These are phyloP conservation scores for Aspergillus sp. DNA, from an alignment of 2,329 filamentous ascomycete genomes.

Conservation along the genomic window DNA sequence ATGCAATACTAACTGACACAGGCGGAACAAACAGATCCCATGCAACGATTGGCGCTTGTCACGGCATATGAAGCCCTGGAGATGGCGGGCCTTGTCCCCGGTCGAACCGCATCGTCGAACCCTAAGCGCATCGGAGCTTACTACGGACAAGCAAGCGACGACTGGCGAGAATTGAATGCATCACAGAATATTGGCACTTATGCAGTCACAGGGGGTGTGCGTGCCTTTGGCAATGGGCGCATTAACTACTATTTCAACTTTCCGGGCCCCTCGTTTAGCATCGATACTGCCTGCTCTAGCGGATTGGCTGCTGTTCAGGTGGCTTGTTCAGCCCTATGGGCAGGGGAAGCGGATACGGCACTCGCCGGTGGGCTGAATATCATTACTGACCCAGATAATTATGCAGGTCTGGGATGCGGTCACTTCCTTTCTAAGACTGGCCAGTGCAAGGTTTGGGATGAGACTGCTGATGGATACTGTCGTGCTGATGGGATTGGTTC, in stretches of 20 bases:
- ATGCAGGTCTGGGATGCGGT: constrained; percentile 65
- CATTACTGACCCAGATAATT: constrained; percentile 76
- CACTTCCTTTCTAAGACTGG: constrained; percentile 37
- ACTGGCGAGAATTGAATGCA: constrained; percentile 66
- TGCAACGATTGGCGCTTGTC: constrained; percentile 73
- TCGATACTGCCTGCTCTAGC: constrained; percentile 71
- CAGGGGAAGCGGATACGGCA: constrained; percentile 74
- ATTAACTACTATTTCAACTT: constrained; percentile 79
- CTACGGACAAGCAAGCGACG: constrained; percentile 69
- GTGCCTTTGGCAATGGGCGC: constrained; percentile 60
- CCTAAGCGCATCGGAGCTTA: constrained; percentile 65
- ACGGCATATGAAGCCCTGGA: constrained; percentile 80
- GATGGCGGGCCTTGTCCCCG: constrained; percentile 71
- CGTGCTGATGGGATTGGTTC: constrained; percentile 52
- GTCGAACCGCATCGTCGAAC: constrained; percentile 64
- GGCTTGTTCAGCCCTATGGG: constrained; percentile 69
- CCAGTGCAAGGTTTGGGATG: constrained; percentile 51
- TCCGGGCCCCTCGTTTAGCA: constrained; percentile 66
- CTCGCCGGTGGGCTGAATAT: constrained; percentile 72
- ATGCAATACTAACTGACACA: constrained; percentile 31
- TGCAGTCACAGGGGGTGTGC: constrained; percentile 62
- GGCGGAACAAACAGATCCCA: constrained; percentile 76
- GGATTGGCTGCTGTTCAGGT: constrained; percentile 66
- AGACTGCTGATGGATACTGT: constrained; percentile 55
- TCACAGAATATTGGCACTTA: constrained; percentile 68